Percentiles rank a stretch among this genome's conserved stretches.
phyloP scores from a whole-genome alignment of 257 asterid genomes.

The Cynanchum wilfordii region DNA sequence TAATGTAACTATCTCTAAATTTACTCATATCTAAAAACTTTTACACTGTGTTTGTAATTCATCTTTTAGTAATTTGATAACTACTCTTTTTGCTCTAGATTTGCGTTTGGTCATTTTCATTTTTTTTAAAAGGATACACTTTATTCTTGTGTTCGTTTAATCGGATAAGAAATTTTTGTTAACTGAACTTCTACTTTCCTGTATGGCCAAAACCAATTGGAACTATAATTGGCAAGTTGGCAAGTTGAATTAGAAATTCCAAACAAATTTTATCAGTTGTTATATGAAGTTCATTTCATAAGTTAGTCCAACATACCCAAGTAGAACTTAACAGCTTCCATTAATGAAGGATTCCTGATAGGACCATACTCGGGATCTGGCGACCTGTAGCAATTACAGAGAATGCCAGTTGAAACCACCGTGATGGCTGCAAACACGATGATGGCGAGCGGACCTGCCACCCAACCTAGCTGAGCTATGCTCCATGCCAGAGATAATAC shows the following conservation, averaged over 20 bases:
- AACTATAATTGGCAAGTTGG: background rate
- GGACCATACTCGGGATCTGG: conserved; percentile 28
- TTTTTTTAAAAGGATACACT: background rate
- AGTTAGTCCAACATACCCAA: conserved; percentile 20
- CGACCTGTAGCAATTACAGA: conserved; percentile 51
- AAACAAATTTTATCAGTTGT: background rate
- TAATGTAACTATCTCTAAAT: too few species aligned
- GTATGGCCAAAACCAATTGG: background rate
- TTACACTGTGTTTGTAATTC: background rate
- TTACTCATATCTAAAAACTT: too few species aligned
- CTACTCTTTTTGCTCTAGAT: background rate
- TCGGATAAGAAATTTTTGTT: background rate
- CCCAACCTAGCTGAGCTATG: conserved; percentile 74
- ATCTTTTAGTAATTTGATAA: background rate
- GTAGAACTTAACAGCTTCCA: conserved; percentile 51
- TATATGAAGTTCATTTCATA: background rate
- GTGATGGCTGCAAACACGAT: conserved; percentile 58
- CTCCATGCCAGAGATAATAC: conserved; percentile 82
- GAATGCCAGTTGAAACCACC: conserved; percentile 43
- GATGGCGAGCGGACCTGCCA: conserved; percentile 66
- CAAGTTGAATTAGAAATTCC: background rate
- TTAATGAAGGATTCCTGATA: conserved; percentile 42
- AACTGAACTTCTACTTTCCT: background rate
- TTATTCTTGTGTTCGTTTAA: too few species aligned
- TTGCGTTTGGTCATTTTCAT: background rate